These are phyloP conservation scores for Phytophthora multivora DNA, from an alignment of 352 stramenopile genomes.

Conservation along the genomic window DNA sequence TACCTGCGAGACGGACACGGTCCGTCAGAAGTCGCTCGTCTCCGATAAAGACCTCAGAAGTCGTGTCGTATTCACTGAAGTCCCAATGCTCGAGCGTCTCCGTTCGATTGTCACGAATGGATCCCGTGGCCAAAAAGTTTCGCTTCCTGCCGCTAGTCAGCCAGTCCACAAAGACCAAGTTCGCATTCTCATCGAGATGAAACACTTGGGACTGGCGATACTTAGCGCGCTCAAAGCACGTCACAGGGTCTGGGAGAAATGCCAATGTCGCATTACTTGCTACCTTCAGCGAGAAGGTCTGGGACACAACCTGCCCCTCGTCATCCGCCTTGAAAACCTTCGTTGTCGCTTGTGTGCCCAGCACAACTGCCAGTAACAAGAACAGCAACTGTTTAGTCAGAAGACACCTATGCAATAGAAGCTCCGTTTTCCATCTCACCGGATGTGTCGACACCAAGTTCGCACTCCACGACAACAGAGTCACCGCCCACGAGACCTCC, in stretches of 20 bases:
- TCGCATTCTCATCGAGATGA: constrained; percentile 47
- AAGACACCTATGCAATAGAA: no score
- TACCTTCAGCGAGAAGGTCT: constrained; percentile 62
- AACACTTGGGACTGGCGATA: constrained; percentile 78
- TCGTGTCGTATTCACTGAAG: constrained; percentile 78
- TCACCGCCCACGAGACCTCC: constrained; percentile 83
- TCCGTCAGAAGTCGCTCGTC: constrained; percentile 62
- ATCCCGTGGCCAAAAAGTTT: constrained; percentile 71
- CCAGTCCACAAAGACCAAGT: constrained; percentile 85
- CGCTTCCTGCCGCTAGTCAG: constrained; percentile 85
- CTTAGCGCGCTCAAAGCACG: constrained; percentile 75
- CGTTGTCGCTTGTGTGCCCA: constrained; percentile 85
- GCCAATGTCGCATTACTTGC: constrained; percentile 61
- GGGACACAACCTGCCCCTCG: constrained; percentile 47
- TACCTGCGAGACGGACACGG: constrained; percentile 69
- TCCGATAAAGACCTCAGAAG: constrained; percentile 62
- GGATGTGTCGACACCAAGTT: constrained; percentile 44
- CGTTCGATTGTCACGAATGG: constrained; percentile 57
- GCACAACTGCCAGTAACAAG: constrained; percentile 46
- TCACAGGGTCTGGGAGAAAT: constrained; percentile 81
- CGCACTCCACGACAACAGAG: constrained; percentile 65
- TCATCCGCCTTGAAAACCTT: constrained; percentile 84
- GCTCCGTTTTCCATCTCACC: constrained; percentile 34
- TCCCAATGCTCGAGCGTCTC: constrained; percentile 84
- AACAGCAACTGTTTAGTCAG: background rate